These are phyloP conservation scores for Phyllachora maydis DNA, from an alignment of 2,329 filamentous ascomycete species.

Conservation along the genomic window DNA sequence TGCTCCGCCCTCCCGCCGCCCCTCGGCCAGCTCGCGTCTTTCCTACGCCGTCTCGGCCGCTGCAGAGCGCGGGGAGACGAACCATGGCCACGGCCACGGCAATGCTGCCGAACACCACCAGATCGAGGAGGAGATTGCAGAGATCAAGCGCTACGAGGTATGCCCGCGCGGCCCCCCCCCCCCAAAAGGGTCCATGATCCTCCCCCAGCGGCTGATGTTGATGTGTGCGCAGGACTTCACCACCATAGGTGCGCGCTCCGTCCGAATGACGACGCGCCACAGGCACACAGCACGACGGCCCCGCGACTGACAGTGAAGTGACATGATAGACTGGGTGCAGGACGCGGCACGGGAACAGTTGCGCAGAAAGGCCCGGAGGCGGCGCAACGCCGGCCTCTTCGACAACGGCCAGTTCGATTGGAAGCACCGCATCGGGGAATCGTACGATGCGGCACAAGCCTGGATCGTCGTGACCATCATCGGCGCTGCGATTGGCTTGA, in stretches of 20 bases:
- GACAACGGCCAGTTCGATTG: conserved; percentile 52
- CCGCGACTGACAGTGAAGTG: too few relatives aligned
- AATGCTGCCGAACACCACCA: conserved; percentile 42
- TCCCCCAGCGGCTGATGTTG: too few relatives aligned
- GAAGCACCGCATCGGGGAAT: conserved; percentile 62
- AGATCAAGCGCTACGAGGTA: conserved; percentile 93
- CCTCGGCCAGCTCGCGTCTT: conserved; percentile 42
- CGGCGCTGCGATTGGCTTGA: conserved; percentile 77
- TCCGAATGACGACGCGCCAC: too few relatives aligned
- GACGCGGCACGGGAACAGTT: conserved; percentile 83
- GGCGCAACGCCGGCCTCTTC: conserved; percentile 51
- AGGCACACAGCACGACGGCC: too few relatives aligned
- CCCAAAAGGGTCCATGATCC: too few relatives aligned
- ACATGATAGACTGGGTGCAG: conserved; percentile 97
- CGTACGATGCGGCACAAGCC: conserved; percentile 88
- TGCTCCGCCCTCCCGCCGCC: conserved; percentile 16
- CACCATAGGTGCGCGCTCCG: conserved; percentile 49
- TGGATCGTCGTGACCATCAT: conserved; percentile 97
- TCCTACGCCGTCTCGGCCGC: conserved; percentile 42
- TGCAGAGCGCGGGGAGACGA: conserved; percentile 39
- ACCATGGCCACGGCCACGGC: conserved; percentile 21
- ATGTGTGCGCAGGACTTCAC: conserved; percentile 58
- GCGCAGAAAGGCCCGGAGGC: conserved; percentile 55
- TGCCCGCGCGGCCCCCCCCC: neutral
- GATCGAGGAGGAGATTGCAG: conserved; percentile 85